These are phyloP conservation scores for Phytopythium delawarense DNA, from an alignment of 352 stramenopile species.

Conservation along the genomic window DNA sequence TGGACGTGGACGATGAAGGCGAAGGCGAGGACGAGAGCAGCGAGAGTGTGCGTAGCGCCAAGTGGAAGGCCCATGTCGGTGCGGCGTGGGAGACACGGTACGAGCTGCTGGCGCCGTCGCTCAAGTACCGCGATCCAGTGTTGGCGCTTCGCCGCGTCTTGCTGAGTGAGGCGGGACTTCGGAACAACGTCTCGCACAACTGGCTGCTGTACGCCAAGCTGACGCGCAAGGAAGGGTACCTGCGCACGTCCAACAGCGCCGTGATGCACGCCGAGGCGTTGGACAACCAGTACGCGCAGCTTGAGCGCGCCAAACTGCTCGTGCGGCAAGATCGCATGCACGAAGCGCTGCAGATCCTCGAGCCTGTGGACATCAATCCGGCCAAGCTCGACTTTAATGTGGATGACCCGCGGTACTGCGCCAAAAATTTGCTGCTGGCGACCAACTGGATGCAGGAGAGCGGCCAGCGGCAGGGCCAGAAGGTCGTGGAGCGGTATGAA, in stretches of 20 bases:
- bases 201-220: constrained; percentile 84
- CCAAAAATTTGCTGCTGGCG: constrained; percentile 89
- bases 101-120: constrained; percentile 60
- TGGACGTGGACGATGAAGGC: constrained; percentile 10
- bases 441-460: constrained; percentile 97
- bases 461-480: constrained; percentile 90
- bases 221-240: constrained; percentile 77
- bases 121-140: constrained; percentile 84
- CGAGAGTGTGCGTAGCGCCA: constrained; percentile 18
- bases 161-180: constrained; percentile 59
- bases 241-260: constrained; percentile 74
- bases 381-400: constrained; percentile 72
- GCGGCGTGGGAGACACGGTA: constrained; percentile 70
- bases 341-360: constrained; percentile 78
- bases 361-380: constrained; percentile 75
- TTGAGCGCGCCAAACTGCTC: constrained; percentile 82
- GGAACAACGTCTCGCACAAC: constrained; percentile 66
- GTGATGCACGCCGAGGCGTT: constrained; percentile 83
- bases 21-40: neutral
- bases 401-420: constrained; percentile 67
- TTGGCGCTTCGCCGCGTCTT: constrained; percentile 78
- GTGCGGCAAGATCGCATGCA: constrained; percentile 82
- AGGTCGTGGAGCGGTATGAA: constrained; percentile 93
- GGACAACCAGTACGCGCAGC: constrained; percentile 61
- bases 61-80: constrained; percentile 45